These are phyloP conservation scores for Phytophthora cactorum DNA, from an alignment of 352 stramenopile species.

Conservation along the genomic window DNA sequence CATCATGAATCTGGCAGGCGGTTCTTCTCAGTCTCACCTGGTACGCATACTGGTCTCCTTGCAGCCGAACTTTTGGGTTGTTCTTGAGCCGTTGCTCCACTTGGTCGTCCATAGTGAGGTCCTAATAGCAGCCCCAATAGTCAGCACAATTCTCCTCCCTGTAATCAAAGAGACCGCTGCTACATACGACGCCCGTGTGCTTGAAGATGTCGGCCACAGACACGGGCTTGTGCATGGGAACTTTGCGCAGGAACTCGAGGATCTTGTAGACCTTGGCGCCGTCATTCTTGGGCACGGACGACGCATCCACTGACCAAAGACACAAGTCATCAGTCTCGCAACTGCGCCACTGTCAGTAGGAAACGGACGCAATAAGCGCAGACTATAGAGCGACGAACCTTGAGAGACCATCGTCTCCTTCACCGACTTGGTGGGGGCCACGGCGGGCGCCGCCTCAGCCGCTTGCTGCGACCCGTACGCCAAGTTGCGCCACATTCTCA, in stretches of 20 bases:
- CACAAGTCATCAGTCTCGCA: conserved; percentile 2
- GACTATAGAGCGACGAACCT: conserved; percentile 36
- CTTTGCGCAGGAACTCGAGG: conserved; percentile 83
- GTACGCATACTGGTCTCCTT: conserved; percentile 83
- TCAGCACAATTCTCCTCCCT: conserved; percentile 1
- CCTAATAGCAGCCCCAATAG: conserved; percentile 32
- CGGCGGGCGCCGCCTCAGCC: conserved; percentile 67
- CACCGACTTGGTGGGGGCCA: conserved; percentile 57
- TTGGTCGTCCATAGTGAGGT: conserved; percentile 83
- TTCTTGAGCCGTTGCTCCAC: conserved; percentile 87
- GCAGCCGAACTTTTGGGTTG: conserved; percentile 84
- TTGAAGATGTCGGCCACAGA: conserved; percentile 77
- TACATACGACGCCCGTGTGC: conserved; percentile 82
- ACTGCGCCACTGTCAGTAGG: background rate
- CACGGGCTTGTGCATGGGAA: conserved; percentile 81
- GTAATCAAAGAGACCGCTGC: background rate
- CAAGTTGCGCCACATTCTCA: conserved; percentile 76
- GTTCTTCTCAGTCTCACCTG: conserved; percentile 39
- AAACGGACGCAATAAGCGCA: background rate
- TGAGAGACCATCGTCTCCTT: conserved; percentile 70
- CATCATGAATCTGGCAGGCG: background rate
- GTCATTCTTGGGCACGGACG: conserved; percentile 84
- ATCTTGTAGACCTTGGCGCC: conserved; percentile 90
- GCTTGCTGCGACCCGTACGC: conserved; percentile 82
- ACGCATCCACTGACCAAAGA: conserved; percentile 65